Evolutionary conservation across 2,329 filamentous ascomycete genomes (phyloP).

Genomic region (Didymella arachidicola): DNA sequence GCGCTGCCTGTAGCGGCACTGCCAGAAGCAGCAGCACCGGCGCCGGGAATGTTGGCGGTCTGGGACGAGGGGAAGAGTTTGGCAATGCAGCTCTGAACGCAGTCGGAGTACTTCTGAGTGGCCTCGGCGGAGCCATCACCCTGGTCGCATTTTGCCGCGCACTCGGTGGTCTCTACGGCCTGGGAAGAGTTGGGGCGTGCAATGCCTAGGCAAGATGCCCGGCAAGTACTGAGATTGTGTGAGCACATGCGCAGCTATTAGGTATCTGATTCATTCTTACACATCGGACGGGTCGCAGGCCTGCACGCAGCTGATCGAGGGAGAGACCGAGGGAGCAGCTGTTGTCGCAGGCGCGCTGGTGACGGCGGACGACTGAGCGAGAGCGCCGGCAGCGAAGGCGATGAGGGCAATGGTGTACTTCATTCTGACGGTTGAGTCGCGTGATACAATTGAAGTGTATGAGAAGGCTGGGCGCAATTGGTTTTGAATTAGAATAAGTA

Average conservation of each 20-base stretch:
- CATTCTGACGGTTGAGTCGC: conserved; percentile 42
- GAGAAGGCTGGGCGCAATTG: background rate
- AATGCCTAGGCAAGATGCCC: conserved; percentile 59
- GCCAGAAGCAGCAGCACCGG: conserved; percentile 15
- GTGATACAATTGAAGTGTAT: conserved; percentile 8
- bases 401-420: conserved; percentile 56
- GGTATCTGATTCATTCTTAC: conserved; percentile 32
- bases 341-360: conserved; percentile 48
- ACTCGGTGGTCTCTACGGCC: conserved; percentile 60
- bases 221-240: conserved; percentile 48
- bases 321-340: conserved; percentile 31
- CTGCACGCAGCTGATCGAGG: conserved; percentile 45
- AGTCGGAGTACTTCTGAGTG: conserved; percentile 57
- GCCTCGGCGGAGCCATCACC: conserved; percentile 58
- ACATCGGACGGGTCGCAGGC: conserved; percentile 55
- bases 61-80: conserved; percentile 57
- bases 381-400: conserved; percentile 55
- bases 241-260: background rate
- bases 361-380: conserved; percentile 53
- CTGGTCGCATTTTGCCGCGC: conserved; percentile 62
- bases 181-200: conserved; percentile 61
- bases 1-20: conserved; percentile 23
- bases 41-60: conserved; percentile 35
- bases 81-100: conserved; percentile 59
- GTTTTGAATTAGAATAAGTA: conserved; percentile 13